A percentile compares a stretch with the other conserved stretches of the same genome.
Evolutionary conservation across 371 early-diverging fungal genomes (phyloP).

Genomic region (Cokeromyces recurvatus): DNA sequence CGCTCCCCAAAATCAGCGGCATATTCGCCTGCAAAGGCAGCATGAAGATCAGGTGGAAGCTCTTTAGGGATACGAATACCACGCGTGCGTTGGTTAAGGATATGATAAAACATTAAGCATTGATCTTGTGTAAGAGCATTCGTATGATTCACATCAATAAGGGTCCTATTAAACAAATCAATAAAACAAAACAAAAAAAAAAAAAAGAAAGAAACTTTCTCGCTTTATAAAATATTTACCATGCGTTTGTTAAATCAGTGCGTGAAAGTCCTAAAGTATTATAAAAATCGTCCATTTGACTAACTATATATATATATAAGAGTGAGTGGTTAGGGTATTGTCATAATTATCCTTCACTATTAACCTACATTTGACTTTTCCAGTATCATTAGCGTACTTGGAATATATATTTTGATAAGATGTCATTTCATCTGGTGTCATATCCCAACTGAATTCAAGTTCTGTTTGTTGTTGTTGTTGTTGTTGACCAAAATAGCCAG

Average conservation of each 20-base stretch:
- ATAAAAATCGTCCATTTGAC: constrained; percentile 60
- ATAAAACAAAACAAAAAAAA: not conserved
- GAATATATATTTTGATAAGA: constrained; percentile 63
- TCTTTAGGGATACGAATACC: constrained; percentile 39
- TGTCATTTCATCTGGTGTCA: constrained; percentile 63
- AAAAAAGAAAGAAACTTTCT: not conserved
- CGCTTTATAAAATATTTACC: too few relatives aligned
- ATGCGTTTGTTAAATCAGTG: constrained; percentile 56
- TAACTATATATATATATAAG: constrained; percentile 29
- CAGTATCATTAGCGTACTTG: constrained; percentile 55
- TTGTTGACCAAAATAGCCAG: constrained; percentile 21
- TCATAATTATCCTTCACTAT: too few relatives aligned
- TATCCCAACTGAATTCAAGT: constrained; percentile 70
- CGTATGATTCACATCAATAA: constrained; percentile 60
- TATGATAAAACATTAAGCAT: constrained; percentile 57
- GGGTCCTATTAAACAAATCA: constrained; percentile 26
- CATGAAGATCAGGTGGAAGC: constrained; percentile 45
- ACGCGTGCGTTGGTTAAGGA: constrained; percentile 54
- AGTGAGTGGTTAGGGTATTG: not conserved
- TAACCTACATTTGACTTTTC: constrained; percentile 58
- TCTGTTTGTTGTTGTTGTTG: constrained; percentile 15
- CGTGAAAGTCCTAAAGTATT: constrained; percentile 53
- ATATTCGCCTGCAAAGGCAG: constrained; percentile 52
- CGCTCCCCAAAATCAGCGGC: constrained; percentile 48
- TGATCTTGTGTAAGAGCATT: constrained; percentile 62